Evolutionary conservation across 805 yeast species (phyloP).

Genomic region (Schizosaccharomyces pombe): DNA sequence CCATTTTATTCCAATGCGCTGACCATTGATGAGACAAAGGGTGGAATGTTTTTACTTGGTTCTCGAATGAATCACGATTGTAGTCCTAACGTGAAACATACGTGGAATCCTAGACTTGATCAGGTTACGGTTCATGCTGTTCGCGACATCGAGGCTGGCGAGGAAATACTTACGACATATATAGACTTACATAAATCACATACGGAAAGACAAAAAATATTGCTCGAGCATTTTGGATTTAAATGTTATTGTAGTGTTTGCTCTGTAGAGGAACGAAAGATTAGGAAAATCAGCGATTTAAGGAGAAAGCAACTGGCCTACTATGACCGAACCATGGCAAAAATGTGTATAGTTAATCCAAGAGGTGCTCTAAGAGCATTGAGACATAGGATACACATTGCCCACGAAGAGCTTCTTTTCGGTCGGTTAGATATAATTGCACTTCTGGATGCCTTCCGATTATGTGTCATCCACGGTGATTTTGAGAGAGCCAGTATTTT

Average conservation of each 20-base stretch:
- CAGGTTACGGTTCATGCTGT: not conserved
- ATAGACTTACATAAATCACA: not conserved
- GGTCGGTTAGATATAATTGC: not conserved
- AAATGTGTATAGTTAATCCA: not conserved
- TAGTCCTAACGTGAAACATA: slow-evolving; percentile 1
- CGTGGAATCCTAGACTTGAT: not conserved
- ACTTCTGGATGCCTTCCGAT: not conserved
- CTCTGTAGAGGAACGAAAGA: not conserved
- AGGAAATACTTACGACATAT: not conserved
- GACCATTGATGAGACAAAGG: not conserved
- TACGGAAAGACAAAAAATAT: not conserved
- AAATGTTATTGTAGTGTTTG: not conserved
- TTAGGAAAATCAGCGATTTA: not conserved
- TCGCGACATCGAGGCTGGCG: not conserved
- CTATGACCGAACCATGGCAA: not conserved
- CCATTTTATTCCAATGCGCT: slow-evolving; percentile 3
- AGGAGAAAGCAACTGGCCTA: not conserved
- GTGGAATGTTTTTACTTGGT: not conserved
- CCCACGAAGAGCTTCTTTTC: not conserved
- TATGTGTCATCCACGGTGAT: not conserved
- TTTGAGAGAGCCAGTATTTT: not conserved
- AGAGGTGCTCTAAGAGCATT: not conserved
- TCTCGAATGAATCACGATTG: slow-evolving; percentile 2
- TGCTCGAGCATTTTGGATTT: not conserved
- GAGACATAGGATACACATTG: not conserved